phyloP scores from a whole-genome alignment of 345 rosid species.

The Pistacia vera region DNA sequence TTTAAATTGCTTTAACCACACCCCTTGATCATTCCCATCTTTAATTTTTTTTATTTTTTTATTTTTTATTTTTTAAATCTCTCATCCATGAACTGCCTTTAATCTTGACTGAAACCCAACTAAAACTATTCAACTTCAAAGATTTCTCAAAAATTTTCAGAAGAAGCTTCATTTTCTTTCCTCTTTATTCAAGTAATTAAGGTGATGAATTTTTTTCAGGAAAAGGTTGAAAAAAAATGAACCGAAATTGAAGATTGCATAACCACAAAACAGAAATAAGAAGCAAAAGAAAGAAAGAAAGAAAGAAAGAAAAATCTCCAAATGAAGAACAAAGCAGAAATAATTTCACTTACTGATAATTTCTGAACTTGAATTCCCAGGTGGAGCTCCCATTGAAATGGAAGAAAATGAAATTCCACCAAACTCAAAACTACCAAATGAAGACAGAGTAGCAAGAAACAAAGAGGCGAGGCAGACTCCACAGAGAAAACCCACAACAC shows the following conservation, averaged over 20 bases:
- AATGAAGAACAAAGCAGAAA: background rate
- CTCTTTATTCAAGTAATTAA: background rate
- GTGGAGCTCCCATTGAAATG: conserved; percentile 40
- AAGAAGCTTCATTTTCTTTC: background rate
- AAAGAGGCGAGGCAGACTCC: conserved; percentile 88
- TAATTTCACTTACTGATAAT: conserved; percentile 48
- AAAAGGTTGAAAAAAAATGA: background rate
- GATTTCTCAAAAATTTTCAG: background rate
- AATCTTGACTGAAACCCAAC: background rate
- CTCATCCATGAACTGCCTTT: conserved; percentile 11
- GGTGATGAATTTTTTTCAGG: background rate
- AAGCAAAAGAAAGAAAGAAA: background rate
- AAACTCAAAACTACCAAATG: conserved; percentile 60
- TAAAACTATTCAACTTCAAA: background rate
- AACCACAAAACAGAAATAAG: background rate
- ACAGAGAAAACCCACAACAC: conserved; percentile 84
- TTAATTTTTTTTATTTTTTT: background rate
- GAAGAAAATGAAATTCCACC: conserved; percentile 57
- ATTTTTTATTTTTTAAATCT: too few relatives aligned
- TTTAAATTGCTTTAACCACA: conserved; percentile 43
- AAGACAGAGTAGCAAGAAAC: conserved; percentile 82
- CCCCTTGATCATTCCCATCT: conserved; percentile 31
- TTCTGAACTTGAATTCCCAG: conserved; percentile 60
- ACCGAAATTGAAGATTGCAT: background rate
- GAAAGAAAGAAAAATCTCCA: background rate